Evolutionary conservation across 768 basidiomycete species (phyloP).

Genomic region (Suillus brevipes): DNA sequence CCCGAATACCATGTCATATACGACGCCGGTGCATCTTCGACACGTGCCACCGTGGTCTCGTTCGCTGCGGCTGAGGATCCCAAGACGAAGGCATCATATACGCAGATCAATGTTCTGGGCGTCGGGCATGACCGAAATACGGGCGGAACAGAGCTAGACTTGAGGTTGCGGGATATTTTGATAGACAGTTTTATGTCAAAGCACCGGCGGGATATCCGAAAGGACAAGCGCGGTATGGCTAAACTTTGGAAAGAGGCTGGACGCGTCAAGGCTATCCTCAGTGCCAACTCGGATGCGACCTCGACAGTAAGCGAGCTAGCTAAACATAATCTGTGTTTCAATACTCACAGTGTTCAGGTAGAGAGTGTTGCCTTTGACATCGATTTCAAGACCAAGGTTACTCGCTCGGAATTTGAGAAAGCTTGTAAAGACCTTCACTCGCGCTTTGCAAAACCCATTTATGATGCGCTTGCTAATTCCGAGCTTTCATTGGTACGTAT

Average conservation of each 20-base stretch:
- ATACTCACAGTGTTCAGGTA: conserved; percentile 46
- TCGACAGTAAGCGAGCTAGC: conserved; percentile 54
- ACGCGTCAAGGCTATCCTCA: conserved; percentile 87
- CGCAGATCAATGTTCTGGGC: conserved; percentile 76
- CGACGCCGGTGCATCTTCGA: conserved; percentile 87
- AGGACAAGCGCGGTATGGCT: conserved; percentile 83
- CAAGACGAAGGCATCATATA: conserved; percentile 54
- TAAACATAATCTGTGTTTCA: conserved; percentile 9
- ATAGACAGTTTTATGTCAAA: conserved; percentile 72
- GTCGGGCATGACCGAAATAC: conserved; percentile 76
- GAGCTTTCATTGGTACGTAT: conserved; percentile 58
- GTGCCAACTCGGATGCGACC: conserved; percentile 83
- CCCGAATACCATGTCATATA: conserved; percentile 90
- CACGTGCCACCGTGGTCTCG: conserved; percentile 73
- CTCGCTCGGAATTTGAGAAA: conserved; percentile 76
- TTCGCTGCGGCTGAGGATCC: conserved; percentile 52
- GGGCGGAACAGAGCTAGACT: conserved; percentile 86
- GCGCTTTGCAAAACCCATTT: conserved; percentile 69
- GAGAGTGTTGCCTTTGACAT: conserved; percentile 90
- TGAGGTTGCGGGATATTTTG: conserved; percentile 78
- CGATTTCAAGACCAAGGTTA: conserved; percentile 81
- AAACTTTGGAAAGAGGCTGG: conserved; percentile 94
- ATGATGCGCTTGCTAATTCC: conserved; percentile 67
- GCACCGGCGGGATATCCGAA: conserved; percentile 64
- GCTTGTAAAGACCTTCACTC: conserved; percentile 64